Conservation (phyloP, 768 basidiomycete genomes). For the Fistulinella prunicolor region DNA sequence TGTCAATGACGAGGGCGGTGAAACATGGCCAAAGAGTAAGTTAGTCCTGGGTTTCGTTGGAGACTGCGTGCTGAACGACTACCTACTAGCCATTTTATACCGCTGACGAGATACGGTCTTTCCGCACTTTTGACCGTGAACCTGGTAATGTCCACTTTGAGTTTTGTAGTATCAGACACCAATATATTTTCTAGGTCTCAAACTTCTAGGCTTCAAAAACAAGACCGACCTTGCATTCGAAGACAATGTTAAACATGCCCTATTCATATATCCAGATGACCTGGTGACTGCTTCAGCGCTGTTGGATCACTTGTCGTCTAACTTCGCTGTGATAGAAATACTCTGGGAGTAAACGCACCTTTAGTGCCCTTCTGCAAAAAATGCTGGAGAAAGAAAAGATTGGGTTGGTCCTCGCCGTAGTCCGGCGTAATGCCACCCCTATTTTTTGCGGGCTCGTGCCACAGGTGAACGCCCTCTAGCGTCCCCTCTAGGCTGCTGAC, state of each 20-base stretch:
- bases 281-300: constrained; percentile 45
- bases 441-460: constrained; percentile 83
- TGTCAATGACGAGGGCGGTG: constrained; percentile 44
- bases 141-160: constrained; percentile 47
- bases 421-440: constrained; percentile 70
- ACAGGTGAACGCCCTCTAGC: constrained; percentile 50
- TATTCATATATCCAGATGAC: constrained; percentile 93
- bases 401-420: constrained; percentile 69
- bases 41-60: neutral
- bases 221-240: constrained; percentile 68
- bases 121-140: constrained; percentile 76
- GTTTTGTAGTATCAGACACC: too few species aligned
- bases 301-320: neutral
- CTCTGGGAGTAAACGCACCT: constrained; percentile 90
- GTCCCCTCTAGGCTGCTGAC: neutral
- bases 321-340: constrained; percentile 47
- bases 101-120: constrained; percentile 75
- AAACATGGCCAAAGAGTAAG: constrained; percentile 50
- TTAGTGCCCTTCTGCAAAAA: constrained; percentile 80
- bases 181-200: constrained; percentile 54
- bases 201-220: constrained; percentile 90
- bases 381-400: constrained; percentile 81
- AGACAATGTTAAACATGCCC: constrained; percentile 89
- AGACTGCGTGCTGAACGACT: constrained; percentile 1
- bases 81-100: constrained; percentile 74